Evolutionary conservation across 345 rosid genomes (phyloP), one percentile per base, ranked within the genome.

Genomic region (Brassica cretica): DNA sequence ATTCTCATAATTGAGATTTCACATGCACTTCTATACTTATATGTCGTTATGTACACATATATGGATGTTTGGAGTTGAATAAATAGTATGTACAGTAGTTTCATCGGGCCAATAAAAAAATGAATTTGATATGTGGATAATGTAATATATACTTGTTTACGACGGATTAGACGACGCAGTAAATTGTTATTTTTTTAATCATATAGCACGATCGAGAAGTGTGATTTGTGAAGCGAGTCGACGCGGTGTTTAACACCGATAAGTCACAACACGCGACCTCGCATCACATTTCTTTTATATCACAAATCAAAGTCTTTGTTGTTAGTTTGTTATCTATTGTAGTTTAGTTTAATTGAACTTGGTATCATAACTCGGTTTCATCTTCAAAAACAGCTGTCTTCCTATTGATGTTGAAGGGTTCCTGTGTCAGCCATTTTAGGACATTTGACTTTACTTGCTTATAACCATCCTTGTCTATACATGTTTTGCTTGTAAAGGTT

Each of bases 311-410:
- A 67, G 44, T 62, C 49, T 39, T 39, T 39, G 46, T 55, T 73
- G 37, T 62, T 80, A 64, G 75, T 41, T 63, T 79, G 29, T 73
- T 49, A 5, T n/a, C 7, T 14, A 46, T 46, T 14, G 53, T 11
- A 12, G 16, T 73, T 51, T 64, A 39, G 33, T 27, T 74, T 3
- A 62, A 37, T 16, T 6, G 29, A 60, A 70, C 8, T 75, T 70
- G 61, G 72, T 70, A 59, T 8, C 25, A 33, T 70, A 80, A 75
- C 73, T 80, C 73, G 68, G 72, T 60, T 75, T 63, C 55, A 44
- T 70, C 72, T 72, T 75, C 25, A 56, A 60, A 41, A 10, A 80
- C 79, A 80, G 83, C 76, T 74, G 82, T 74, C 63, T 79, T 69
- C 32, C 35, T 70, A 70, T 56, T 55, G 55, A 56, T 69, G 21